phyloP scores from a whole-genome alignment of 768 basidiomycete genomes.

The Lactarius tabidus region DNA sequence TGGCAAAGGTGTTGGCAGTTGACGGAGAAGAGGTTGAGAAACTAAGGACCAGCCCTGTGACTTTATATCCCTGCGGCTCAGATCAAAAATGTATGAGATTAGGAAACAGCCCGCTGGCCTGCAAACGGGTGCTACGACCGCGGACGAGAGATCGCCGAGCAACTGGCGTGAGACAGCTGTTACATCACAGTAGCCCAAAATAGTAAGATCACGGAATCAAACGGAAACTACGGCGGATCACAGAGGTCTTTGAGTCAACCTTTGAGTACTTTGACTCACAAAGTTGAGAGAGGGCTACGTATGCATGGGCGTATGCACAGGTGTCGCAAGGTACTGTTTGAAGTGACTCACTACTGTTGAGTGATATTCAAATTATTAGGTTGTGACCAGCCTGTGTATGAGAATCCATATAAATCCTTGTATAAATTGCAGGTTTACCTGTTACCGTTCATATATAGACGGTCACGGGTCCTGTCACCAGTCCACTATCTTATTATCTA shows the following conservation, averaged over 20 bases:
- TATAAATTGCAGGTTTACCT: no score
- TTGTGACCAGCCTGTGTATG: no score
- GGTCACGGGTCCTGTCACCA: no score
- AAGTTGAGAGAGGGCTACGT: neutral
- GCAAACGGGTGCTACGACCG: neutral
- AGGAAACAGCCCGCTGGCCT: neutral
- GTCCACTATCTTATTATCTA: no score
- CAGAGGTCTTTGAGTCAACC: neutral
- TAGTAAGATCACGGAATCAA: neutral
- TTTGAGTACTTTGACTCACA: no score
- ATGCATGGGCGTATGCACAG: neutral
- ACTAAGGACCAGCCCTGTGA: neutral
- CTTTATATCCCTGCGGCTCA: slow-evolving; percentile 5
- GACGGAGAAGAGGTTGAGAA: neutral
- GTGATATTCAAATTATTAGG: no score
- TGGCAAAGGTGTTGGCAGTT: neutral
- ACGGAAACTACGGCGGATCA: neutral
- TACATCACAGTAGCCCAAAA: neutral
- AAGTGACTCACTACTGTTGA: neutral
- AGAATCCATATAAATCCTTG: no score
- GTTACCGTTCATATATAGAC: no score
- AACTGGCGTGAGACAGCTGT: neutral
- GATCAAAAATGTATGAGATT: neutral
- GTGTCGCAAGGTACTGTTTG: neutral
- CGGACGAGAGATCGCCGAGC: neutral